phyloP scores from a whole-genome alignment of 495 filamentous ascomycete genomes.

The Talaromyces borbonicus region DNA sequence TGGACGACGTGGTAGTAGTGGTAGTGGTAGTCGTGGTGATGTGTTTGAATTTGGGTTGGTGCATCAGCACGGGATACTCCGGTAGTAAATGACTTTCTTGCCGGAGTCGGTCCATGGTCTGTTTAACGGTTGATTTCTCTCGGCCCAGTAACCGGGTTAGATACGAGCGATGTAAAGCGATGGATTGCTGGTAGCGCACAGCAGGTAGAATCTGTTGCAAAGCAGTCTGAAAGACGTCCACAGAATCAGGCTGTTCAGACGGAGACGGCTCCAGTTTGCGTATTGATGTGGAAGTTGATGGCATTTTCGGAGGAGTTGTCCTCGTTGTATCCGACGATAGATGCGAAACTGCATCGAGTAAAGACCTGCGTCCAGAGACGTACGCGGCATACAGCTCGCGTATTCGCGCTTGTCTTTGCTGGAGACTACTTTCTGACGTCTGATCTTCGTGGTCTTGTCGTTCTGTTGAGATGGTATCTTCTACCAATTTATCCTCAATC shows the following conservation, averaged over 20 bases:
- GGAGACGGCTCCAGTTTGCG: too few relatives aligned
- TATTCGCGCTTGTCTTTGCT: constrained; percentile 35
- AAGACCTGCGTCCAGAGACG: constrained; percentile 24
- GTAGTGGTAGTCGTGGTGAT: too few relatives aligned
- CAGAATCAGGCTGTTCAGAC: background rate
- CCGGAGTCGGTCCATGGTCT: constrained; percentile 47
- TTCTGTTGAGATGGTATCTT: constrained; percentile 28
- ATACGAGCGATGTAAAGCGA: constrained; percentile 57
- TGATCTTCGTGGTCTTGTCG: constrained; percentile 24
- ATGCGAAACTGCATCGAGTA: constrained; percentile 28
- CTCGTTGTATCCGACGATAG: constrained; percentile 21
- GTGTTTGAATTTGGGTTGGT: constrained; percentile 35
- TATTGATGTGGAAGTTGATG: constrained; percentile 8
- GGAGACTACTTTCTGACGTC: constrained; percentile 24
- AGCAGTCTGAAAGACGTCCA: constrained; percentile 1
- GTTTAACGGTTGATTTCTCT: constrained; percentile 48
- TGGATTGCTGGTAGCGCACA: constrained; percentile 49
- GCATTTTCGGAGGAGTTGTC: constrained; percentile 15
- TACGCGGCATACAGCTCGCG: constrained; percentile 37
- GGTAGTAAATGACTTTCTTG: constrained; percentile 64
- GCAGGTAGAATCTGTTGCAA: constrained; percentile 40
- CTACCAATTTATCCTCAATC: constrained; percentile 56
- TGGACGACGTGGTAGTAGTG: too few relatives aligned
- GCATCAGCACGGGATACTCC: constrained; percentile 44
- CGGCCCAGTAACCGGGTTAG: constrained; percentile 46